These are phyloP conservation scores for Phycomyces blakesleeanus DNA, from an alignment of 192 early-diverging fungal genomes.

Conservation along the genomic window DNA sequence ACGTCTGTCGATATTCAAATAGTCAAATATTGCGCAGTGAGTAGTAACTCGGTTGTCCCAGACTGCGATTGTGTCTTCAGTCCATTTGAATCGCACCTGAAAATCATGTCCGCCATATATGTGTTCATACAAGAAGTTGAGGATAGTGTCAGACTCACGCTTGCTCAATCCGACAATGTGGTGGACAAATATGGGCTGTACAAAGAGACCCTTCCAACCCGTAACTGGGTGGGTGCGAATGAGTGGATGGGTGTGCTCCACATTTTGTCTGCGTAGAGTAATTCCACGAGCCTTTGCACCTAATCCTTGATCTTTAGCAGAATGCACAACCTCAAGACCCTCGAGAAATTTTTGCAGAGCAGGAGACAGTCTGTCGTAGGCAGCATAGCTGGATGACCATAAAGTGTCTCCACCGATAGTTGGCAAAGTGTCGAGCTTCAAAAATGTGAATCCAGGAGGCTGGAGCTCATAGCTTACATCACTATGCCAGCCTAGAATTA, in stretches of 20 bases:
- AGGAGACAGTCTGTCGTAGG: constrained; percentile 29
- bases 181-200: constrained; percentile 60
- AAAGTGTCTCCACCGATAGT: constrained; percentile 30
- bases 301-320: constrained; percentile 25
- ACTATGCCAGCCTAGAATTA: constrained; percentile 25
- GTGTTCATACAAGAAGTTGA: constrained; percentile 56
- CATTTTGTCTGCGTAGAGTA: constrained; percentile 25
- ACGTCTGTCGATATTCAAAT: constrained; percentile 10
- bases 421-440: constrained; percentile 31
- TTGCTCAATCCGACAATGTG: constrained; percentile 49
- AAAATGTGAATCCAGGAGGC: constrained; percentile 28
- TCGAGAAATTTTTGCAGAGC: constrained; percentile 29
- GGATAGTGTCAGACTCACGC: constrained; percentile 49
- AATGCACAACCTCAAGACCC: constrained; percentile 28
- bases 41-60: constrained; percentile 62
- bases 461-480: constrained; percentile 33
- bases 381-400: constrained; percentile 25
- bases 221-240: constrained; percentile 70
- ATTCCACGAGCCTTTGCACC: background rate
- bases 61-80: constrained; percentile 58
- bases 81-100: constrained; percentile 55
- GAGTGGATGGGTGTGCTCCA: constrained; percentile 38
- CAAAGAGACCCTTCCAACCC: constrained; percentile 62
- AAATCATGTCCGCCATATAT: constrained; percentile 46
- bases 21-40: constrained; percentile 44